Conservation (phyloP, 306 rosid species). For the Betula pendula region DNA sequence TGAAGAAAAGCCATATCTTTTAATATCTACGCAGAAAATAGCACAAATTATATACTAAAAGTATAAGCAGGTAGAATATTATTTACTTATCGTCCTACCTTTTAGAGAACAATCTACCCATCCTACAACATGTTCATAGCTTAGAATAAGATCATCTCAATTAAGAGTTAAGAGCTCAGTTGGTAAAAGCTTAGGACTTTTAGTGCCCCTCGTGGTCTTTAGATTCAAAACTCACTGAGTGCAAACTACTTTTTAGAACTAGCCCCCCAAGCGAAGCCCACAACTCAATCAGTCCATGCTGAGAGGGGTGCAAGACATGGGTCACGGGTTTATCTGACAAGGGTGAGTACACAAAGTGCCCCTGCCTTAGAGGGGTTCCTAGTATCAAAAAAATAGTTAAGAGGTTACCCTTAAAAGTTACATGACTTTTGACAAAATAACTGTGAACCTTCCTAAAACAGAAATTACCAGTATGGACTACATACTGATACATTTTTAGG, state of each 20-base stretch:
- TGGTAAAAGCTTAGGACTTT: no score
- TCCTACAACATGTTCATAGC: neutral
- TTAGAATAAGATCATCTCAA: neutral
- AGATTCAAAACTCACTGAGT: no score
- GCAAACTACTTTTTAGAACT: no score
- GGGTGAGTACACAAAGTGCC: no score
- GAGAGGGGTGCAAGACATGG: no score
- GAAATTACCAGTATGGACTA: neutral
- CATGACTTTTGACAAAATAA: neutral
- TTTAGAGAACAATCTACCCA: neutral
- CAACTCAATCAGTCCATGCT: no score
- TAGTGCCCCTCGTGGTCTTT: no score
- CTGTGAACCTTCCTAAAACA: neutral
- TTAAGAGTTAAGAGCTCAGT: neutral
- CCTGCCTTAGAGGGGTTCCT: no score
- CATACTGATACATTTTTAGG: neutral
- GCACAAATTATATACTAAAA: neutral
- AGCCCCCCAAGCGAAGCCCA: no score
- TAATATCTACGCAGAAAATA: neutral
- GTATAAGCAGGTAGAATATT: no score
- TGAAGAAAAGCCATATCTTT: neutral
- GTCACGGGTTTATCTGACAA: no score
- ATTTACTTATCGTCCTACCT: neutral
- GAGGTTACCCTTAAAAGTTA: neutral
- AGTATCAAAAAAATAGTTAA: no score